These are phyloP conservation scores for Scheffersomyces lignosus DNA, from an alignment of 805 yeast species.

Conservation along the genomic window DNA sequence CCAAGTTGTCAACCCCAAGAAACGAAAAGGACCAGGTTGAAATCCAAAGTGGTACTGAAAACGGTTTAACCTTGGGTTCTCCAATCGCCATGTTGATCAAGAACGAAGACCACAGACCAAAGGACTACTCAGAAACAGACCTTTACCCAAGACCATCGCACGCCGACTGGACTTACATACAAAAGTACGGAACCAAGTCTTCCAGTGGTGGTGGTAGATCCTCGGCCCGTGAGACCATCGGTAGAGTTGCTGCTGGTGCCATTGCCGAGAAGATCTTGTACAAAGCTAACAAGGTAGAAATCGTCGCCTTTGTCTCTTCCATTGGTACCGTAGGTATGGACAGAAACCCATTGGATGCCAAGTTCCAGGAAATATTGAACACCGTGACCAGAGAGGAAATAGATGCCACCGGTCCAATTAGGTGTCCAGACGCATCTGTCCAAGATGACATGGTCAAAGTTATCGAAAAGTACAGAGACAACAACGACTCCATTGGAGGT, in stretches of 20 bases:
- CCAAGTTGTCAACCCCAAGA: slow-evolving; percentile 89
- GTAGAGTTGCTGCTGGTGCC: slow-evolving; percentile 98
- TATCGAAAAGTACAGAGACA: slow-evolving; percentile 82
- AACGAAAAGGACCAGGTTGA: slow-evolving; percentile 91
- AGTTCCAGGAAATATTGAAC: slow-evolving; percentile 65
- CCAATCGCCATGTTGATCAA: slow-evolving; percentile 92
- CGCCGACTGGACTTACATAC: slow-evolving; percentile 91
- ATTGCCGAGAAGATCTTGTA: slow-evolving; percentile 89
- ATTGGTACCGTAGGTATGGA: slow-evolving; percentile 82
- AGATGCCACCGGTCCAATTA: slow-evolving; percentile 83
- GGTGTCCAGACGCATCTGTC: slow-evolving; percentile 82
- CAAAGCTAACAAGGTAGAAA: slow-evolving; percentile 80
- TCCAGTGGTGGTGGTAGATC: slow-evolving; percentile 98
- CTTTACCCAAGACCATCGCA: slow-evolving; percentile 96
- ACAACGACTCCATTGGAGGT: slow-evolving; percentile 94
- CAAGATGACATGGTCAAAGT: slow-evolving; percentile 81
- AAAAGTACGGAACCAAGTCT: slow-evolving; percentile 90
- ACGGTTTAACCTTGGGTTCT: slow-evolving; percentile 87
- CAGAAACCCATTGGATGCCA: slow-evolving; percentile 63
- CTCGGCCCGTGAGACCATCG: slow-evolving; percentile 96
- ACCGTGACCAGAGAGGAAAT: slow-evolving; percentile 86
- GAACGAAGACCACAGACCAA: slow-evolving; percentile 96
- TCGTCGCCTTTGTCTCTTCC: slow-evolving; percentile 94
- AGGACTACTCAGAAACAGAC: slow-evolving; percentile 94
- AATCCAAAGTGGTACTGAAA: slow-evolving; percentile 93